Evolutionary conservation across 176 grass and related monocot species (phyloP), one percentile per base, ranked within the genome.

Genomic region (Oryza punctata): DNA sequence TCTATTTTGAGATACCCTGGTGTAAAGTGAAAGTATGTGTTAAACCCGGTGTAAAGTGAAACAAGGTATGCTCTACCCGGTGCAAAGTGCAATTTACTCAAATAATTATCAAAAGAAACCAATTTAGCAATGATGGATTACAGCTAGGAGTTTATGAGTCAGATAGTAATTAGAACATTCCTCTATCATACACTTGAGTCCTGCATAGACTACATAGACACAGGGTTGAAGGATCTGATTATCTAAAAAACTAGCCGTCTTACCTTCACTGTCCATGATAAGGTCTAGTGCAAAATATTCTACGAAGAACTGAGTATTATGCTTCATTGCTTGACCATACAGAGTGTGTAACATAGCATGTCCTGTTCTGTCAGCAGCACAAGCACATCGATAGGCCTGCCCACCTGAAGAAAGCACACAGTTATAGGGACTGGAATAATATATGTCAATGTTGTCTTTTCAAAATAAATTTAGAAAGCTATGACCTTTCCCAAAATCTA

Each of bases 251-350:
- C 32, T 33, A 33, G 25, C 45, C 61, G 35, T 78, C 81, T 33
- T 88, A 91, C 94, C 94, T 63, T 93, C 72, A 63, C 66, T 81
- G 78, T 95, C 88, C 85, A 95, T 88, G 67, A 92, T 9, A 80
- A 95, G 88, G 89, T 95, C 93, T 67, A 95, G 85, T 57, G 93
- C 90, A 57, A 95, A 95, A 72, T 95, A 95, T 83, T 95, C 93
- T 29, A 95, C 93, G 78, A 98, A 98, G 84, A 98, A 98, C 82
- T 98, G 95, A 59, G 95, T 98, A 77, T 95, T 98, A 70, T 98
- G 95, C 82, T 98, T 98, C 95, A 98, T 98, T 35, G 90, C 90
- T 88, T 98, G 92, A 54, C 95, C 95, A 91, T 98, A 98, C 63
- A 98, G 86, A 18, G 95, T 91, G 81, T 98, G 95, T 60, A 98